Evolutionary conservation across 2,329 filamentous ascomycete species (phyloP).

Genomic region (Ophiostoma sp.): DNA sequence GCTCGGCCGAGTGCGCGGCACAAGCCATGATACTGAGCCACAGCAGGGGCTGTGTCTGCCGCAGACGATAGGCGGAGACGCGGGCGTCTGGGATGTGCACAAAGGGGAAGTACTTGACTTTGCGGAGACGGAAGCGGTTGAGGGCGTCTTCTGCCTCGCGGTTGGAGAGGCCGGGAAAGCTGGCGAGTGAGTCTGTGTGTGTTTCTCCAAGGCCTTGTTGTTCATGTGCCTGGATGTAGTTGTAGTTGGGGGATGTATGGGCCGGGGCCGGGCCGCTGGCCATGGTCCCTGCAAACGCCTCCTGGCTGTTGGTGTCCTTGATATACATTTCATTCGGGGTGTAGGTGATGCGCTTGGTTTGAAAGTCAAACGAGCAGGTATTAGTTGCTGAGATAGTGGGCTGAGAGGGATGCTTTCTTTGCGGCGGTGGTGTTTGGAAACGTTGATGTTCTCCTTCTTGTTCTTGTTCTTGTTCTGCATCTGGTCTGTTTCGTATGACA

Average conservation of each 20-base stretch:
- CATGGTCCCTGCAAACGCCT: background rate
- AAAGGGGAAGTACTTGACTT: conserved; percentile 41
- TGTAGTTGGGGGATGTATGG: background rate
- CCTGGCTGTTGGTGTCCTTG: background rate
- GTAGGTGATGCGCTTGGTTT: conserved; percentile 8
- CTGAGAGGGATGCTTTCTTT: background rate
- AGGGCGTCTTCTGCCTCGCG: conserved; percentile 18
- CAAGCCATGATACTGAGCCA: conserved; percentile 47
- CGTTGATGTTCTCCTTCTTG: no score
- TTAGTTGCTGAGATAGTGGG: background rate
- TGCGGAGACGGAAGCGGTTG: conserved; percentile 15
- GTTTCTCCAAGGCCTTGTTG: background rate
- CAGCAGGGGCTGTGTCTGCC: conserved; percentile 41
- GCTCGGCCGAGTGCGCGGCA: conserved; percentile 38
- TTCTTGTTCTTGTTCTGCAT: background rate
- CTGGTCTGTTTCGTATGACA: background rate
- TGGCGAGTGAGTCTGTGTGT: background rate
- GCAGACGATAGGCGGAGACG: conserved; percentile 36
- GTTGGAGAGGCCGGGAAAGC: background rate
- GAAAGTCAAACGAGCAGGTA: background rate
- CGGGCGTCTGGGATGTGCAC: conserved; percentile 37
- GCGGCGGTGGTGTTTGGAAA: background rate
- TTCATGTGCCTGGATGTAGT: background rate
- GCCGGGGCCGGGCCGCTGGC: background rate
- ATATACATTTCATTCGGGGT: conserved; percentile 17